Evolutionary conservation across 495 filamentous ascomycete genomes (phyloP).

Genomic region (Astrothelium subdiscretum): DNA sequence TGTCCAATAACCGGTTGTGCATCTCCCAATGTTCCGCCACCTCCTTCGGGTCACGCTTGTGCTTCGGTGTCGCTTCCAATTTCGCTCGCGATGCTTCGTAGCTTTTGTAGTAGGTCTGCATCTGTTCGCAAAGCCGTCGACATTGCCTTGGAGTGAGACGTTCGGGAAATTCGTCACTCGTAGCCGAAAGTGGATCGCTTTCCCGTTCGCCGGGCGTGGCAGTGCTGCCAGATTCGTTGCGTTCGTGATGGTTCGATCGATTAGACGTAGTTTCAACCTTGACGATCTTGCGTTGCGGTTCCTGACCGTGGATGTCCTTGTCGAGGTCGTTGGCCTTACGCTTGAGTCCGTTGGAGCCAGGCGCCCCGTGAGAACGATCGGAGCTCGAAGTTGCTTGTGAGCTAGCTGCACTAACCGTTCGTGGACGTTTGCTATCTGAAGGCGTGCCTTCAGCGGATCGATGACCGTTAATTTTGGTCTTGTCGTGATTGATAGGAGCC

Average conservation of each 20-base stretch:
- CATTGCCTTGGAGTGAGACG: background rate
- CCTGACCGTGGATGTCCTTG: background rate
- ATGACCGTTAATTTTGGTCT: background rate
- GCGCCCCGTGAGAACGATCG: background rate
- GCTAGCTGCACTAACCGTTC: background rate
- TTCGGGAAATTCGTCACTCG: background rate
- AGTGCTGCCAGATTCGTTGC: background rate
- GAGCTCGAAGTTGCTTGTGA: background rate
- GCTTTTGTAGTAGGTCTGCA: background rate
- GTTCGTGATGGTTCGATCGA: background rate
- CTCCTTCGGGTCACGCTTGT: background rate
- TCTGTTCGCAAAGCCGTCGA: background rate
- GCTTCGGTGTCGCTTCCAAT: background rate
- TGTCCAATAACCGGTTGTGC: background rate
- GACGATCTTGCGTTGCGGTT: background rate
- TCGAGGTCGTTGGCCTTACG: background rate
- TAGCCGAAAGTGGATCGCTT: background rate
- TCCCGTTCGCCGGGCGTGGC: background rate
- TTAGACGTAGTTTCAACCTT: background rate
- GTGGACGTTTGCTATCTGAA: background rate
- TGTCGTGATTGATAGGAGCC: background rate
- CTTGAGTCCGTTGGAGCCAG: background rate
- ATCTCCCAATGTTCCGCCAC: background rate
- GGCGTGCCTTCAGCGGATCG: background rate
- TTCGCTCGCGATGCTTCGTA: background rate